Conservation (phyloP, 192 early-diverging fungal species). For the Mortierella antarctica region DNA sequence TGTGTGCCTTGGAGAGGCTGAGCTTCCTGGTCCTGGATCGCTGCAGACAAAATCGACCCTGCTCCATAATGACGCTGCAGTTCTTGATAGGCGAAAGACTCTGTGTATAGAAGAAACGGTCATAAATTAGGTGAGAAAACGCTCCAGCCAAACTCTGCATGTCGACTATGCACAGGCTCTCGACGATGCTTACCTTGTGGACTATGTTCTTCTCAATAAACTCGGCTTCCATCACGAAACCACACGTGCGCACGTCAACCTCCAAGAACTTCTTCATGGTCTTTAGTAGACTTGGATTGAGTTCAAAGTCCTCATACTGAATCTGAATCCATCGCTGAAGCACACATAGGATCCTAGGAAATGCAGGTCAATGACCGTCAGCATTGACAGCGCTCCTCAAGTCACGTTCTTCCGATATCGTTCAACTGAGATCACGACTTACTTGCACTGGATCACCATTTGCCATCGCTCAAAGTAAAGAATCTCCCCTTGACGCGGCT, state of each 20-base stretch:
- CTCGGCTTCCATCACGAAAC: constrained; percentile 59
- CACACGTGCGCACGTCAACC: constrained; percentile 49
- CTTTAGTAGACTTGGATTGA: constrained; percentile 49
- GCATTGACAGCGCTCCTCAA: neutral
- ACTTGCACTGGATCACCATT: constrained; percentile 64
- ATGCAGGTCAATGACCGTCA: no score
- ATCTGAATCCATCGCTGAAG: constrained; percentile 71
- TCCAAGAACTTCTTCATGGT: constrained; percentile 62
- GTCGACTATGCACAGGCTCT: neutral
- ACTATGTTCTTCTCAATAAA: constrained; percentile 41
- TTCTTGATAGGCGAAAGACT: constrained; percentile 44
- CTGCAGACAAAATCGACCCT: constrained; percentile 43
- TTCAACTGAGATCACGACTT: constrained; percentile 3
- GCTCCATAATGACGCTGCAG: constrained; percentile 51
- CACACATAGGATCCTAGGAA: constrained; percentile 65
- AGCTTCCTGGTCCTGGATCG: constrained; percentile 42
- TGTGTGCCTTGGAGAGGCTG: constrained; percentile 19
- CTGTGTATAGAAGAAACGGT: neutral
- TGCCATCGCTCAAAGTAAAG: constrained; percentile 61
- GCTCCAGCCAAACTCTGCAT: neutral
- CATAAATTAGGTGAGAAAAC: neutral
- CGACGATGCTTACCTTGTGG: constrained; percentile 12
- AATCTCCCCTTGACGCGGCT: constrained; percentile 53
- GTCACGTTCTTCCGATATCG: no score
- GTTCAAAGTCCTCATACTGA: constrained; percentile 69